These are phyloP conservation scores for Parascedosporium putredinis DNA, from an alignment of 2,329 filamentous ascomycete species.

Conservation along the genomic window DNA sequence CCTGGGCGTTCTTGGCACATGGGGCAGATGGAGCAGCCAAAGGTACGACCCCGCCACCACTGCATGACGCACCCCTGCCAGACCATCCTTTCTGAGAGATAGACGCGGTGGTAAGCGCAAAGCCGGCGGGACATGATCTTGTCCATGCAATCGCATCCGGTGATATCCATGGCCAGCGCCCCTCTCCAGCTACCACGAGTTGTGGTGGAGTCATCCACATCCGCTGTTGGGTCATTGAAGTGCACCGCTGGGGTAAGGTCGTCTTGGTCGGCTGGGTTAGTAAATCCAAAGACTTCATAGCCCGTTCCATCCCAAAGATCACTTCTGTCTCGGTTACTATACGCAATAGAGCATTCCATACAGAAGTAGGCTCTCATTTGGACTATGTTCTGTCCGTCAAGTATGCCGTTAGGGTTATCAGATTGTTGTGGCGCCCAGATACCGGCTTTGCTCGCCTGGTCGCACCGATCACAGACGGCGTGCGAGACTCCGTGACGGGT, in stretches of 20 bases:
- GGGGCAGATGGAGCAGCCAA: constrained; percentile 19
- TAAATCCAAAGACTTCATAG: constrained; percentile 15
- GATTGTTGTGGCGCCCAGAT: no score
- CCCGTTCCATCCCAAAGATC: no score
- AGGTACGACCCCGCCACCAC: constrained; percentile 17
- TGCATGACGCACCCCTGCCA: constrained; percentile 15
- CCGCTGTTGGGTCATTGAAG: no score
- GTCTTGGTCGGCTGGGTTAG: background rate
- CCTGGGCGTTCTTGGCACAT: constrained; percentile 15
- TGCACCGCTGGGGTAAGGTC: background rate
- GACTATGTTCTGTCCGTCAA: no score
- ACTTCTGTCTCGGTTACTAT: no score
- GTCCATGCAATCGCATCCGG: constrained; percentile 26
- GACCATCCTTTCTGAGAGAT: constrained; percentile 17
- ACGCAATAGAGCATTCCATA: no score
- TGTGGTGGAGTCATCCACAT: constrained; percentile 4
- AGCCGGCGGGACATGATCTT: constrained; percentile 23
- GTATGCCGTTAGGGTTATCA: no score
- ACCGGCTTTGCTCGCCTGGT: no score
- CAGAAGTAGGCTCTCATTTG: no score
- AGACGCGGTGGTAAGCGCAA: constrained; percentile 25
- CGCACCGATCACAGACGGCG: no score
- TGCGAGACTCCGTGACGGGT: no score
- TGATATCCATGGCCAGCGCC: constrained; percentile 14
- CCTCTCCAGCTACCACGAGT: background rate